phyloP scores from a whole-genome alignment of 2,329 filamentous ascomycete species.

The Cephalotrichum gorgonifer region DNA sequence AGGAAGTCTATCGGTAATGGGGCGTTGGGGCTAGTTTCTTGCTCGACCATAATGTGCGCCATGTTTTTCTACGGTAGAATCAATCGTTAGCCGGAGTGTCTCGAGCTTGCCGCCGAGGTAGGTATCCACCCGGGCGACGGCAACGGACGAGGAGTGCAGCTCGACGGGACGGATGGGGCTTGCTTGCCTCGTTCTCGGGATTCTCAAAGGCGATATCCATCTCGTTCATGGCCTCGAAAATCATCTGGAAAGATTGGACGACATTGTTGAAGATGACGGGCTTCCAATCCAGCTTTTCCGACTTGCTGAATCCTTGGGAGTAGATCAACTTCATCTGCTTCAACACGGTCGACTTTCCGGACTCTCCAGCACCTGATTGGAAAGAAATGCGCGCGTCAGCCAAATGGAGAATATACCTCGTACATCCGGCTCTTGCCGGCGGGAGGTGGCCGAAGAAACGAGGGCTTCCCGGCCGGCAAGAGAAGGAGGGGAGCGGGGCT shows the following conservation, averaged over 20 bases:
- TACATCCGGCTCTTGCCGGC: background rate
- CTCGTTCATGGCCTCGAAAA: slow-evolving; percentile 84
- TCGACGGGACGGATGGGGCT: slow-evolving; percentile 2
- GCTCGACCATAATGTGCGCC: slow-evolving; percentile 64
- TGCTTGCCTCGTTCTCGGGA: slow-evolving; percentile 65
- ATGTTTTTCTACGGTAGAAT: slow-evolving; percentile 60
- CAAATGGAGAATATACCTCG: slow-evolving; percentile 7
- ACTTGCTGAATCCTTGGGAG: slow-evolving; percentile 78
- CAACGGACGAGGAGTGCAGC: slow-evolving; percentile 8
- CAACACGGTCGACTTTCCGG: slow-evolving; percentile 83
- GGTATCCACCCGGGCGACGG: background rate
- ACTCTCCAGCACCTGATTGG: slow-evolving; percentile 76
- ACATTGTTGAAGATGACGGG: slow-evolving; percentile 95
- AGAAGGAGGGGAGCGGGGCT: background rate
- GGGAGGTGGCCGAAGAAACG: too few species aligned
- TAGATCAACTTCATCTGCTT: slow-evolving; percentile 99
- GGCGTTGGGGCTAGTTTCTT: slow-evolving; percentile 75
- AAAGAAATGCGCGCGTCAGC: background rate
- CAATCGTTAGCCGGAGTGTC: slow-evolving; percentile 1
- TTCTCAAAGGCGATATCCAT: slow-evolving; percentile 70
- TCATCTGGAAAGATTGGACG: slow-evolving; percentile 81
- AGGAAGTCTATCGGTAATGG: slow-evolving; percentile 69
- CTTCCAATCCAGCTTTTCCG: slow-evolving; percentile 86
- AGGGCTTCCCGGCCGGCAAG: too few species aligned
- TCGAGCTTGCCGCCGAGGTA: background rate